Evolutionary conservation across 768 basidiomycete species (phyloP).

Genomic region (Mycena amicta): DNA sequence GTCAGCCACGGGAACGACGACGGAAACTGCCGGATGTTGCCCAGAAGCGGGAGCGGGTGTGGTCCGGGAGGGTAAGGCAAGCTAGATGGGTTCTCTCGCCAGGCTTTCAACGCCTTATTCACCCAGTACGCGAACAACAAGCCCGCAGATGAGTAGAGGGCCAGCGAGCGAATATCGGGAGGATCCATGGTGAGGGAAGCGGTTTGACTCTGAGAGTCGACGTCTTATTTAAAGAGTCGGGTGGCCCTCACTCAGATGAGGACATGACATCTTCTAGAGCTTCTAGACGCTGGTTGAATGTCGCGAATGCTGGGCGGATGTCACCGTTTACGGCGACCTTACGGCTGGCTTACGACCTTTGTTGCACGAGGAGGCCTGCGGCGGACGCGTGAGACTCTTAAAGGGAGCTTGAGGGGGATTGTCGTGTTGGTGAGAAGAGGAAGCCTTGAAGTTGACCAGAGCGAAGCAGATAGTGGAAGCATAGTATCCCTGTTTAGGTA

Average conservation of each 20-base stretch:
- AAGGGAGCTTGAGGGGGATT: too few relatives aligned
- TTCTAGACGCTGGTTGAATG: too few relatives aligned
- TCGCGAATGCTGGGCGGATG: too few relatives aligned
- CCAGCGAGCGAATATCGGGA: not conserved
- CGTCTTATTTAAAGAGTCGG: too few relatives aligned
- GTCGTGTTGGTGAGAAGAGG: not conserved
- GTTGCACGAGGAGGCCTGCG: not conserved
- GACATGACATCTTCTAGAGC: too few relatives aligned
- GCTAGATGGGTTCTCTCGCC: not conserved
- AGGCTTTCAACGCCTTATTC: not conserved
- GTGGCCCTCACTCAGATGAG: too few relatives aligned
- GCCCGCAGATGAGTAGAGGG: not conserved
- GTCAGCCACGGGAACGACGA: conserved; percentile 22
- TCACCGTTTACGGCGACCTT: too few relatives aligned
- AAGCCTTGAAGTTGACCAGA: too few relatives aligned
- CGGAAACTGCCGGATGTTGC: conserved; percentile 25
- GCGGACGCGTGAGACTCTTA: not conserved
- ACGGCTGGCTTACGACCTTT: too few relatives aligned
- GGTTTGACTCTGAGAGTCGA: not conserved
- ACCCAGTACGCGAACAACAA: not conserved
- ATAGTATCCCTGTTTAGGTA: too few relatives aligned
- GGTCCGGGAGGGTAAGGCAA: conserved; percentile 29
- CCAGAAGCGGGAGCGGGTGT: conserved; percentile 19
- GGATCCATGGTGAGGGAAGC: not conserved
- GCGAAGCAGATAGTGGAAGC: too few relatives aligned